These are phyloP conservation scores for Yamadazyma tumulicola DNA, from an alignment of 805 yeast species.

Conservation along the genomic window DNA sequence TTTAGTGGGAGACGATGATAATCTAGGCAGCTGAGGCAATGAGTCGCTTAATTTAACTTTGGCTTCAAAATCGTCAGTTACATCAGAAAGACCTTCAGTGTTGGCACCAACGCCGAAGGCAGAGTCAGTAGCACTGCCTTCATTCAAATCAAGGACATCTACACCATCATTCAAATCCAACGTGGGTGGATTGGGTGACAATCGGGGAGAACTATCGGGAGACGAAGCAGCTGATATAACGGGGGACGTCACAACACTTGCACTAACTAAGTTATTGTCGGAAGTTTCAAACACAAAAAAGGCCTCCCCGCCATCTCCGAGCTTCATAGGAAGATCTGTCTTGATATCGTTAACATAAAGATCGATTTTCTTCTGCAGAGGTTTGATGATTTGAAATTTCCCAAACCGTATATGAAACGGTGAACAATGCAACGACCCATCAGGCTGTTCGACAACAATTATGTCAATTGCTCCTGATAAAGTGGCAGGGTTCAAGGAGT, in stretches of 20 bases:
- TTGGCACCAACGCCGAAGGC: neutral
- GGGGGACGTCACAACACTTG: slow-evolving; percentile 80
- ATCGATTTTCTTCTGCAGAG: slow-evolving; percentile 92
- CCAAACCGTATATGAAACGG: slow-evolving; percentile 98
- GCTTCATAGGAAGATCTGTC: slow-evolving; percentile 88
- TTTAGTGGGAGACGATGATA: slow-evolving; percentile 12
- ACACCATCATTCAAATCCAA: slow-evolving; percentile 23
- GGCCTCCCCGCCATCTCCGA: slow-evolving; percentile 98
- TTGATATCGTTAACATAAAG: slow-evolving; percentile 78
- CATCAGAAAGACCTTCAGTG: too few relatives aligned
- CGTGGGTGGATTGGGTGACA: slow-evolving; percentile 15
- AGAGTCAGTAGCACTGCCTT: neutral
- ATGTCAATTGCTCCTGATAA: slow-evolving; percentile 96
- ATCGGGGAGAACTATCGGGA: slow-evolving; percentile 44
- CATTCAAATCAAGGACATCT: slow-evolving; percentile 35
- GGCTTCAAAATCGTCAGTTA: slow-evolving; percentile 24
- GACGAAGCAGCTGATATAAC: slow-evolving; percentile 67
- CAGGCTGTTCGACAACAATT: slow-evolving; percentile 86
- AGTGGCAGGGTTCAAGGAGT: slow-evolving; percentile 93
- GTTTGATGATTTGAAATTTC: slow-evolving; percentile 85
- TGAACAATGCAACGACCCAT: slow-evolving; percentile 78
- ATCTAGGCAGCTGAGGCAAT: slow-evolving; percentile 9
- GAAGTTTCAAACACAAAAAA: slow-evolving; percentile 91
- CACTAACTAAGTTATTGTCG: slow-evolving; percentile 61
- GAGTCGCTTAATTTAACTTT: slow-evolving; percentile 22